Evolutionary conservation across 176 grass and related monocot genomes (phyloP), one percentile per base, ranked within the genome.

Genomic region (Aegilops longissima): DNA sequence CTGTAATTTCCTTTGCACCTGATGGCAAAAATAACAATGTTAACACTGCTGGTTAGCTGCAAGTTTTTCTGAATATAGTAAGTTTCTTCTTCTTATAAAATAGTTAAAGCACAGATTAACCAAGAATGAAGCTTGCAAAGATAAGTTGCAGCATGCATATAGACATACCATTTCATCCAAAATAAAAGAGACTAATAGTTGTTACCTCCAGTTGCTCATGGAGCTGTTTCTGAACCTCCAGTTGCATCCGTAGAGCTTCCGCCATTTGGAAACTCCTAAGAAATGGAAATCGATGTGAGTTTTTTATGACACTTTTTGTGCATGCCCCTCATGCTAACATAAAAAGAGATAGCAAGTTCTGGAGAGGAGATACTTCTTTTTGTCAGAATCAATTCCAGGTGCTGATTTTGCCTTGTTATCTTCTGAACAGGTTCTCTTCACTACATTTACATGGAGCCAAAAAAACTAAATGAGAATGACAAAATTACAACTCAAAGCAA

Each of bases 211-310:
- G 85, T 86, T 94, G 92, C 89, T 97, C 90, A 58, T 92, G 92
- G 17, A 97, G 86, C 69, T 97, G 95, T 87, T 97, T 97, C 73
- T 97, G 95, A 70, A 97, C 95, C 69, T 94, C 95, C 85, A 97
- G 88, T 89, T 98, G 95, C 87, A 90, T 90, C 82, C 91, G 84
- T 36, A 98, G 91, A 85, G 95, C 87, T 78, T 98, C 91, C 39
- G 83, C 83, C 39, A 95, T 56, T 91, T 94, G 80, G 4, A 79
- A 68, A 76, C 61, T 91, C 80, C 93, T 97, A 82, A 73, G 45
- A 80, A 78, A 54, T 8, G 30, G 18, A 51, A 80, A 45, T 5
- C 36, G 56, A 47, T 29, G 39, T 84, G 35, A 70, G 27, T 6
- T 78, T 78, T 63, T 12, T 18, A 18, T 11, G 8, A 14, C 35